A percentile compares a stretch with the other conserved stretches of the same genome.
Conservation (phyloP, 2,329 filamentous ascomycete genomes). For the Alternaria metachromatica region DNA sequence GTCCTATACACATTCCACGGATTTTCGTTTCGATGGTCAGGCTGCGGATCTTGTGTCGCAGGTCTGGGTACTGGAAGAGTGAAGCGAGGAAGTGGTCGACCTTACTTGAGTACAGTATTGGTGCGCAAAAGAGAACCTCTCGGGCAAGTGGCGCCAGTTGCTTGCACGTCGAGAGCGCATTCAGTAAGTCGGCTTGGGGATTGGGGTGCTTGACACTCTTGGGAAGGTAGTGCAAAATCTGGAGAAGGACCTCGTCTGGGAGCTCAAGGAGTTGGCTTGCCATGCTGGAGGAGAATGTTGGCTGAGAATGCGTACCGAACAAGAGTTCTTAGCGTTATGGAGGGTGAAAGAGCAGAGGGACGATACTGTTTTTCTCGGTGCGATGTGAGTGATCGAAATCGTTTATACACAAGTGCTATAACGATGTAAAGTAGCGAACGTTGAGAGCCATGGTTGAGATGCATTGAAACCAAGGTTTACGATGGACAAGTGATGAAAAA, state of each 20-base stretch:
- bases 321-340: background rate
- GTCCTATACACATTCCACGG: background rate
- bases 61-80: background rate
- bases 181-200: background rate
- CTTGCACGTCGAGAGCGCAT: background rate
- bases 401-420: background rate
- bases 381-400: background rate
- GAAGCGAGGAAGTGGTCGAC: background rate
- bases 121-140: background rate
- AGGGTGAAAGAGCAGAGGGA: background rate
- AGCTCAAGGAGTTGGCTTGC: background rate
- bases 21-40: background rate
- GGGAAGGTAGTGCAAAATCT: background rate
- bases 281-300: background rate
- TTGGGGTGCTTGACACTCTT: background rate
- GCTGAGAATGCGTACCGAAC: background rate
- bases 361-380: background rate
- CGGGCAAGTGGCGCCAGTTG: background rate
- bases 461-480: background rate
- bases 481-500: background rate
- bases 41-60: background rate
- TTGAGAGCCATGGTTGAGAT: background rate
- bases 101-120: background rate
- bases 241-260: background rate
- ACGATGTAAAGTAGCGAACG: background rate